These are phyloP conservation scores for Stagonosporopsis rhizophila DNA, from an alignment of 2,329 filamentous ascomycete species.

Conservation along the genomic window DNA sequence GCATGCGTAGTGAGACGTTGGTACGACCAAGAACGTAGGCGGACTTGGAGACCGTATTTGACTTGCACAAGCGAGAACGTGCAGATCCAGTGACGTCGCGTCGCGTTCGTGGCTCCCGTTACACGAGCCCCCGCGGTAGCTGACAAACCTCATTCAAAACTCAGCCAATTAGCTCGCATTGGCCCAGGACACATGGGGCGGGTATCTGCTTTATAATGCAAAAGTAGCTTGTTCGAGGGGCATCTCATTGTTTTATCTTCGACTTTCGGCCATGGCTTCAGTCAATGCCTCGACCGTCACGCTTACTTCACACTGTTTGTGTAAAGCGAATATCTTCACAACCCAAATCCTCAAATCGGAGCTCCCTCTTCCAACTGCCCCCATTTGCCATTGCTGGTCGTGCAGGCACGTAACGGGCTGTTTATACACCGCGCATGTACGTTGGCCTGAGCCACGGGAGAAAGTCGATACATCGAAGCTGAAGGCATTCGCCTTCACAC, in stretches of 20 bases:
- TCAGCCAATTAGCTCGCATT: slow-evolving; percentile 3
- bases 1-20: no score
- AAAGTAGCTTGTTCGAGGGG: not conserved
- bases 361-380: slow-evolving; percentile 52
- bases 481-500: slow-evolving; percentile 49
- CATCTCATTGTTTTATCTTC: not conserved
- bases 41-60: not conserved
- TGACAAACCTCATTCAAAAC: slow-evolving; percentile 22
- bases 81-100: slow-evolving; percentile 16
- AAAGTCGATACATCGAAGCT: slow-evolving; percentile 43
- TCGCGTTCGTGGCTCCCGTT: slow-evolving; percentile 15
- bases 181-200: not conserved
- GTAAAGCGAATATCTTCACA: slow-evolving; percentile 54
- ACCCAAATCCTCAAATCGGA: slow-evolving; percentile 39
- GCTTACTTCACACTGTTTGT: slow-evolving; percentile 56
- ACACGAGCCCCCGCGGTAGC: slow-evolving; percentile 26
- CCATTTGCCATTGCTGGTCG: slow-evolving; percentile 59
- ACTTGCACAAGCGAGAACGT: not conserved
- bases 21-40: not conserved
- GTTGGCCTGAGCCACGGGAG: slow-evolving; percentile 49
- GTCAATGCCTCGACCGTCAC: slow-evolving; percentile 23
- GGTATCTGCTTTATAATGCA: not conserved
- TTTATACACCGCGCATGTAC: slow-evolving; percentile 48
- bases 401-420: slow-evolving; percentile 57
- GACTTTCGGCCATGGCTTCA: slow-evolving; percentile 17